These are phyloP conservation scores for Posidonia oceanica DNA, from an alignment of 116 monocot genomes.

Conservation along the genomic window DNA sequence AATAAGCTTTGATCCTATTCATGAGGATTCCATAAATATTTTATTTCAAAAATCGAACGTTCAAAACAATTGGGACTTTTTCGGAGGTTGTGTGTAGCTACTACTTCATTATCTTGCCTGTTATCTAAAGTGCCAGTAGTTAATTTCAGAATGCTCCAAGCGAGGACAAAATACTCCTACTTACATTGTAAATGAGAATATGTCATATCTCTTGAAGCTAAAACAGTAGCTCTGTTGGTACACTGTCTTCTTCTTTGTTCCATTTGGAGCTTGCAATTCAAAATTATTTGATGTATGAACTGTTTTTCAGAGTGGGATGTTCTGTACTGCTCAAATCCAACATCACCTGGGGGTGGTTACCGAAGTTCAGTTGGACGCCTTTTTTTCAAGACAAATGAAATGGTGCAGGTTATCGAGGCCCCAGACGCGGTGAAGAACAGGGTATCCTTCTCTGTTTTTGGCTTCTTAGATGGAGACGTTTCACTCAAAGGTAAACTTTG, in stretches of 20 bases:
- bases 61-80: no score
- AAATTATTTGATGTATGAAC: not conserved
- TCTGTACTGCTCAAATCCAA: conserved; percentile 80
- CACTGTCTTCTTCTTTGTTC: not conserved
- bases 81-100: no score
- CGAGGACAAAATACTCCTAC: not conserved
- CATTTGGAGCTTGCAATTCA: not conserved
- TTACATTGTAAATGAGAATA: not conserved
- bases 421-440: conserved; percentile 63
- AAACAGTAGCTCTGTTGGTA: not conserved
- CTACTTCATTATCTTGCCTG: no score
- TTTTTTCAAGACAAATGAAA: conserved; percentile 79
- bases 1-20: no score
- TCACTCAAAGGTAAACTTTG: conserved; percentile 57
- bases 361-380: conserved; percentile 72
- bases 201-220: not conserved
- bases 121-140: no score
- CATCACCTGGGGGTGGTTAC: conserved; percentile 88
- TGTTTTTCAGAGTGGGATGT: conserved; percentile 75
- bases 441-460: conserved; percentile 63
- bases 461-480: conserved; percentile 64
- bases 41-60: no score
- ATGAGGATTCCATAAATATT: no score
- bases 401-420: conserved; percentile 78
- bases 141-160: no score